Base-by-base conservation (phyloP, 345 rosid genomes). In the Lenwebbia sp. region DNA sequence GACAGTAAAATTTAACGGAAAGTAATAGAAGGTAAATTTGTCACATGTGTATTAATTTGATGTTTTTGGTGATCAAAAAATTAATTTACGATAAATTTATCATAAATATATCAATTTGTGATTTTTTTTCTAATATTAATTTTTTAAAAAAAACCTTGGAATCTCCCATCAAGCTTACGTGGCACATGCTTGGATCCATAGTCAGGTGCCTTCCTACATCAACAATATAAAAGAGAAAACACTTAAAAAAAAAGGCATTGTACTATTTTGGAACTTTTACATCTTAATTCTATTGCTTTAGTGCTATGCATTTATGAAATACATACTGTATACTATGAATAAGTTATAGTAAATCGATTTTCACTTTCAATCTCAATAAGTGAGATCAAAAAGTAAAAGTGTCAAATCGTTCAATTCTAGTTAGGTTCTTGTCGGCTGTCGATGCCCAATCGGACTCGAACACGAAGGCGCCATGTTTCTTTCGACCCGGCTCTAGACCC, bases 381-480 rank as follows among this genome's bases (percentile, higher is more conserved):
- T 17, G 6, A 15, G 4, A 30, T 30, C 2, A 70, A 33, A 70
- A 17, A 70, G 78, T 9, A 33, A 30, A 2, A 33, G 8, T 5
- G 11, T 30, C 0, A 2, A 2, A 2, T 1, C 0, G 10, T 2
- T 30, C 12, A 1, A 2, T 65, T 65, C 13, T 65, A 3, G 0
- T 65, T 12, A 5, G 1, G 3, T 17, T 33, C 3, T 40, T 40
- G 41, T 40, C 41, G 41, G 41, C 11, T 11, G 2, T 9, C 1
- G 1, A 0, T 2, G 37, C 44, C 4, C 11, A 23, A 33, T 15
- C 13, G 1, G 7, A 26, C 17, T 6, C 8, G 15, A 11, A 26
- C 6, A 12, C 6, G 17, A n/a, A 12, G 7, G 30, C 33, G 5
- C 30, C 7, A 12, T 11, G 30, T 57, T 26, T 57, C 65, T 57